Evolutionary conservation across 1,284 basidiomycete genomes (phyloP).

Genomic region (Rhodotorula glutinis): DNA sequence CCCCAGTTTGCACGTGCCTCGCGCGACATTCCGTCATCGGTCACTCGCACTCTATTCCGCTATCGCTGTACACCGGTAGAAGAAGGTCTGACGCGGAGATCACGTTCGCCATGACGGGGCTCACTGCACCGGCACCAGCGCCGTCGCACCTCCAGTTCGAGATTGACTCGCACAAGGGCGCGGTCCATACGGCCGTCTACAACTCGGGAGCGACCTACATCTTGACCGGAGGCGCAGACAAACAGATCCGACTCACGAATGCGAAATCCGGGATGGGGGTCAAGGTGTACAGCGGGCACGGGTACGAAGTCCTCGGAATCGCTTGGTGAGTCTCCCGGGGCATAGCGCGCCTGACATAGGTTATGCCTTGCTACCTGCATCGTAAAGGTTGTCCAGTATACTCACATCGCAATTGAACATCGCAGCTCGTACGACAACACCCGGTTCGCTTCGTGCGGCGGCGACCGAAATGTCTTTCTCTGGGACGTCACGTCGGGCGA

Average conservation of each 20-base stretch:
- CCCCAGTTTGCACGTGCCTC: no score
- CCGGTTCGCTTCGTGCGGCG: conserved; percentile 87
- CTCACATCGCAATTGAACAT: neutral
- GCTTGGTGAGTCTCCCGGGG: conserved; percentile 83
- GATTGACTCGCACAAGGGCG: conserved; percentile 43
- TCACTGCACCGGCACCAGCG: no score
- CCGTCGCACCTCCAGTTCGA: neutral
- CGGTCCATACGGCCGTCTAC: conserved; percentile 46
- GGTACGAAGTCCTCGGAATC: conserved; percentile 87
- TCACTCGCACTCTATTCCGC: no score
- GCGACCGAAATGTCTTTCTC: conserved; percentile 84
- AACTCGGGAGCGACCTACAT: conserved; percentile 70
- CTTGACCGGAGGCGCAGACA: conserved; percentile 85
- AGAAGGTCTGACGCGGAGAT: no score
- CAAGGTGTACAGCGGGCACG: conserved; percentile 84
- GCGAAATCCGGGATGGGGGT: conserved; percentile 77
- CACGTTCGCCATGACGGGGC: no score
- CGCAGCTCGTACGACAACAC: conserved; percentile 83
- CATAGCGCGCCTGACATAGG: no score
- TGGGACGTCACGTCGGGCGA: conserved; percentile 92
- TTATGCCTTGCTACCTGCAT: no score
- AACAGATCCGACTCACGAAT: conserved; percentile 87
- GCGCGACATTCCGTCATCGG: no score
- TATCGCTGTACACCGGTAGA: no score
- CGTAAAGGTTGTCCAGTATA: no score